phyloP scores from a whole-genome alignment of 2,329 filamentous ascomycete genomes.

The Talaromyces sp. region DNA sequence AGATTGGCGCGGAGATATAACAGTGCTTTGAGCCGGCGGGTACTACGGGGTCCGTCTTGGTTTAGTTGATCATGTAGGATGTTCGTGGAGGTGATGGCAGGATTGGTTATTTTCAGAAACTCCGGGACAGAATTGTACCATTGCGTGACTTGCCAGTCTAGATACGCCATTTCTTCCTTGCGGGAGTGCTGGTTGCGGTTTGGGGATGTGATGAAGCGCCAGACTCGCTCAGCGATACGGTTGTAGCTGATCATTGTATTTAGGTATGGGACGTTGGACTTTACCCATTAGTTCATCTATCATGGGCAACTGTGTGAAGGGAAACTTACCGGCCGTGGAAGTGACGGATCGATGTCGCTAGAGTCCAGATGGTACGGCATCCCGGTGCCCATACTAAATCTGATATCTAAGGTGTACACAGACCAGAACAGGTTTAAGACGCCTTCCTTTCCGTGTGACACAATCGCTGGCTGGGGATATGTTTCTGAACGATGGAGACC shows the following conservation, averaged over 20 bases:
- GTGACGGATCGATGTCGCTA: constrained; percentile 72
- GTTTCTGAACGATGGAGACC: constrained; percentile 78
- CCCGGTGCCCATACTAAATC: constrained; percentile 84
- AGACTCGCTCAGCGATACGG: constrained; percentile 77
- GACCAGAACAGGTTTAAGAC: constrained; percentile 80
- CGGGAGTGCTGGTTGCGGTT: constrained; percentile 63
- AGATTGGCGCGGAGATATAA: constrained; percentile 86
- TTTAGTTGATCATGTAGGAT: not conserved
- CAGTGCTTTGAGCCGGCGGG: constrained; percentile 72
- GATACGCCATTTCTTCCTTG: constrained; percentile 69
- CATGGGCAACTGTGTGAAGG: not conserved
- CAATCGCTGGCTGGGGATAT: constrained; percentile 60
- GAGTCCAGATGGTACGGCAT: constrained; percentile 82
- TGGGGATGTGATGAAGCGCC: constrained; percentile 72
- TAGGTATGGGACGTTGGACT: constrained; percentile 59
- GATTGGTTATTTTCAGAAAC: constrained; percentile 45
- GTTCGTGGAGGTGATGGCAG: constrained; percentile 44
- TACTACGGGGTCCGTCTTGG: constrained; percentile 50
- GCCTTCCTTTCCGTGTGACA: constrained; percentile 64
- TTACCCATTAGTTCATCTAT: not conserved
- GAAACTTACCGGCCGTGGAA: constrained; percentile 68
- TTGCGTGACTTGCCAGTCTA: constrained; percentile 77
- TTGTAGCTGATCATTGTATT: constrained; percentile 85
- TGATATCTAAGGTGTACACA: constrained; percentile 77
- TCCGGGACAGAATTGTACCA: constrained; percentile 74